Percentiles rank a stretch among this genome's conserved stretches.
Conservation (phyloP, 176 grass and related monocot species). For the Guadua angustifolia region DNA sequence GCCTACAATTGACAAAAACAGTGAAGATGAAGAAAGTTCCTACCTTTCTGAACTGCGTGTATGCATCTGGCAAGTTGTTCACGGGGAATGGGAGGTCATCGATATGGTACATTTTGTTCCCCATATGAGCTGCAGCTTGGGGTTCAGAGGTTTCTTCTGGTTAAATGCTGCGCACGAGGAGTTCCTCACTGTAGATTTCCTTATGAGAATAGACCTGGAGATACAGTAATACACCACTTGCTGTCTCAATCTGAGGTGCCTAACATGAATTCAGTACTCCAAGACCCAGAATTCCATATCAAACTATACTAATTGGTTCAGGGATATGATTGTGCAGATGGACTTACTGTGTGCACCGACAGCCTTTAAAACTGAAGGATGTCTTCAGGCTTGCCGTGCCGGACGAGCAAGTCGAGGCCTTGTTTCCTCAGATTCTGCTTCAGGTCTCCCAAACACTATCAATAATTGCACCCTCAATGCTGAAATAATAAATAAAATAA, state of each 20-base stretch:
- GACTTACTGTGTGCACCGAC: constrained; percentile 70
- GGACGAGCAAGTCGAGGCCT: constrained; percentile 71
- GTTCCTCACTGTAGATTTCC: constrained; percentile 85
- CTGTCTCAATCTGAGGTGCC: background rate
- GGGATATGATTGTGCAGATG: constrained; percentile 15
- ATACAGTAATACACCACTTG: background rate
- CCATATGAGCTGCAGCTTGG: constrained; percentile 84
- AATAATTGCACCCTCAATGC: constrained; percentile 72
- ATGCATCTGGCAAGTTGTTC: constrained; percentile 74
- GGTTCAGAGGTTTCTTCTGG: constrained; percentile 38
- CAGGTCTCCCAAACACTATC: constrained; percentile 68
- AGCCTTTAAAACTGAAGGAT: constrained; percentile 68
- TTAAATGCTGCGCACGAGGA: constrained; percentile 50
- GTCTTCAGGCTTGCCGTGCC: constrained; percentile 75
- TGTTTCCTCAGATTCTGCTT: constrained; percentile 70
- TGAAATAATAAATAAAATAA: constrained; percentile 25
- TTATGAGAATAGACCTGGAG: constrained; percentile 81
- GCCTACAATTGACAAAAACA: background rate
- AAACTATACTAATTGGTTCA: background rate
- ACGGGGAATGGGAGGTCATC: constrained; percentile 78
- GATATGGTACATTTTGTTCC: constrained; percentile 79
- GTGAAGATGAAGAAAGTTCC: background rate
- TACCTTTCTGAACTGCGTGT: constrained; percentile 94
- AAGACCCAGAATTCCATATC: background rate
- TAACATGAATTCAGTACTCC: background rate